A percentile compares a stretch with the other conserved stretches of the same genome.
Conservation (phyloP, 2,329 filamentous ascomycete species). For the Pseudogymnoascus sp. region DNA sequence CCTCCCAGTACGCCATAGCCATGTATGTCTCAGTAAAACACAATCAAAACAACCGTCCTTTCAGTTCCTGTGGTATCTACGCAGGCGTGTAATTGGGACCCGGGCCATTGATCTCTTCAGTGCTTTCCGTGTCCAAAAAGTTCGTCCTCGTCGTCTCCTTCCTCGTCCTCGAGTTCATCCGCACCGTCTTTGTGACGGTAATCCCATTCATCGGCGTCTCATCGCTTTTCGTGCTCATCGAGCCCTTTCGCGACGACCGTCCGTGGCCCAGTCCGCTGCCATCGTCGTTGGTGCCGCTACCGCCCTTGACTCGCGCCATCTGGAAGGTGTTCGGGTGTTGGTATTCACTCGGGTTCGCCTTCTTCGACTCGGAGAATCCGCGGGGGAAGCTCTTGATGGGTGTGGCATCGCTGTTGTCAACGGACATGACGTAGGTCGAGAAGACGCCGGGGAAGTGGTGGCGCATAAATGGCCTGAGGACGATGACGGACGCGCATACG, state of each 20-base stretch:
- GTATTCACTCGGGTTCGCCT: conserved; percentile 1
- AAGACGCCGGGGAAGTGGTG: conserved; percentile 9
- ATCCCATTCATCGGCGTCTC: not conserved
- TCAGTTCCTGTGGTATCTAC: not conserved
- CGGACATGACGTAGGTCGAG: not conserved
- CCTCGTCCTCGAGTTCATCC: conserved; percentile 2
- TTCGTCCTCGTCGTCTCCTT: not conserved
- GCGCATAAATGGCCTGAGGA: conserved; percentile 5
- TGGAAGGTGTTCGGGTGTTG: conserved; percentile 1
- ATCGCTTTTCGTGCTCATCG: not conserved
- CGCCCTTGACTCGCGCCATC: conserved; percentile 1
- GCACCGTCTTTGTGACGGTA: not conserved
- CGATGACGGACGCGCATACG: not conserved
- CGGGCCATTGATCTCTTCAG: not conserved
- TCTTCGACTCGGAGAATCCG: not conserved
- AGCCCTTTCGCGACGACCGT: not conserved
- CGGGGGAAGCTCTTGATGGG: not conserved
- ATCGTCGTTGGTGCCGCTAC: not conserved
- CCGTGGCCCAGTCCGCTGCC: not conserved
- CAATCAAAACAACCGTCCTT: not conserved
- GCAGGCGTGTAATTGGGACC: not conserved
- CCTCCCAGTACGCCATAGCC: not conserved
- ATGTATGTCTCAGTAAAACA: not conserved
- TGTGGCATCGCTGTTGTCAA: not conserved
- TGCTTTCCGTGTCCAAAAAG: conserved; percentile 1